These are phyloP conservation scores for Glycine latifolia DNA, from an alignment of 306 rosid genomes.

Conservation along the genomic window DNA sequence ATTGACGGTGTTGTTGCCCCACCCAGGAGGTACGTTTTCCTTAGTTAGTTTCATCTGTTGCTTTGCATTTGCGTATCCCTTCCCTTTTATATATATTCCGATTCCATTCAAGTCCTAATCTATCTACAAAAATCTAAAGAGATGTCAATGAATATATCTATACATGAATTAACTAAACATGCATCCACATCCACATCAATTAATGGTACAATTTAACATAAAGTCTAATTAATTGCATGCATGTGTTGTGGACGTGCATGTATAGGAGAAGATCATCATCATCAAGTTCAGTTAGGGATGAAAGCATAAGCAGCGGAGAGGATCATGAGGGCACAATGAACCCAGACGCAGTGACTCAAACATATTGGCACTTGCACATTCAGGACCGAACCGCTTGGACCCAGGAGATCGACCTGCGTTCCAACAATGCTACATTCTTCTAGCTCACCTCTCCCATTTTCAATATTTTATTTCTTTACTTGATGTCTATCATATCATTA, in stretches of 20 bases:
- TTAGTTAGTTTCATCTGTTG: not conserved
- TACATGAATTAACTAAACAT: no score
- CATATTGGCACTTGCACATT: constrained; percentile 17
- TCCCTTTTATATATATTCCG: not conserved
- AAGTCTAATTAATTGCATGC: not conserved
- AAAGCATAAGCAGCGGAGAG: constrained; percentile 11
- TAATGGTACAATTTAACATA: no score
- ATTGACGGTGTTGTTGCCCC: constrained; percentile 16
- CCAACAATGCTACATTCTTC: not conserved
- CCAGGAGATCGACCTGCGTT: constrained; percentile 11
- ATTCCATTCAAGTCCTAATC: not conserved
- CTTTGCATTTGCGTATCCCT: not conserved
- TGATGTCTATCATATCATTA: no score
- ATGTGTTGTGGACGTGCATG: not conserved
- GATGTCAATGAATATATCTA: no score
- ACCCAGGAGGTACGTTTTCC: not conserved
- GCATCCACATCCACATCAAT: no score
- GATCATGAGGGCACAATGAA: not conserved
- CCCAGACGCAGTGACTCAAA: constrained; percentile 1
- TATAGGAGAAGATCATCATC: not conserved
- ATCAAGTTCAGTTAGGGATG: not conserved
- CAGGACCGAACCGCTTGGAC: constrained; percentile 3
- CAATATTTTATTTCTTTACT: no score
- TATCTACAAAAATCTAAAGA: not conserved
- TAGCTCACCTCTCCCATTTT: not conserved